Evolutionary conservation across 805 yeast genomes (phyloP).

Genomic region (Candida gorgasii): DNA sequence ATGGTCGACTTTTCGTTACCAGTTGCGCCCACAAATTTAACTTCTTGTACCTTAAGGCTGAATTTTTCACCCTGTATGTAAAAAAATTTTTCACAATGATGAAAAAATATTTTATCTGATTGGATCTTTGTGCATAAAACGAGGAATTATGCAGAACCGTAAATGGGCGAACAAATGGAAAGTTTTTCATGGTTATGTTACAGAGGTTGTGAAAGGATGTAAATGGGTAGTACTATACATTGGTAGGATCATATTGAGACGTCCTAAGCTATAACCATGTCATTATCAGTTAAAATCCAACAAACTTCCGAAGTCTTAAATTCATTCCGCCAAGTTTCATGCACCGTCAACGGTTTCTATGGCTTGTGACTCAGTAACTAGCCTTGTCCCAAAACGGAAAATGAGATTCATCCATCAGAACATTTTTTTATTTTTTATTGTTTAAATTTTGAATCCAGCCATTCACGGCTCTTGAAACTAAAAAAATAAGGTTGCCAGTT

Average conservation of each 20-base stretch:
- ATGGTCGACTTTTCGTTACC: too few species aligned
- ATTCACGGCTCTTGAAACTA: constrained; percentile 2
- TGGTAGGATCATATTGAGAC: too few species aligned
- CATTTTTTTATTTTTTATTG: constrained; percentile 2
- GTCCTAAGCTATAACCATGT: too few species aligned
- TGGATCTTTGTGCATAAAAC: constrained; percentile 10
- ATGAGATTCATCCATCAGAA: neutral
- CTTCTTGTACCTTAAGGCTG: neutral
- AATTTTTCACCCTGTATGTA: neutral
- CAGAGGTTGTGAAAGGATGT: too few species aligned
- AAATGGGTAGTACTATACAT: too few species aligned
- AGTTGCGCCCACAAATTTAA: too few species aligned
- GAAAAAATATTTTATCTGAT: constrained; percentile 8
- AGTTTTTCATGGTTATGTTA: too few species aligned
- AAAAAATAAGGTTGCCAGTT: constrained; percentile 4
- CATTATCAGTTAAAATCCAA: too few species aligned
- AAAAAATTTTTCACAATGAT: neutral
- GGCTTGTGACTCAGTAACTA: neutral
- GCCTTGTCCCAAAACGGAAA: neutral
- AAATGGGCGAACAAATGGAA: too few species aligned
- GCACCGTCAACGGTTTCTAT: too few species aligned
- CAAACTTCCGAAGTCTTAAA: too few species aligned
- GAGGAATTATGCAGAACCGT: constrained; percentile 1
- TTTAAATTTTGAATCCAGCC: neutral
- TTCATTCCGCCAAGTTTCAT: too few species aligned